Evolutionary conservation across 202 grass and related monocot genomes (phyloP).

Genomic region (Dendrocalamus latiflorus): DNA sequence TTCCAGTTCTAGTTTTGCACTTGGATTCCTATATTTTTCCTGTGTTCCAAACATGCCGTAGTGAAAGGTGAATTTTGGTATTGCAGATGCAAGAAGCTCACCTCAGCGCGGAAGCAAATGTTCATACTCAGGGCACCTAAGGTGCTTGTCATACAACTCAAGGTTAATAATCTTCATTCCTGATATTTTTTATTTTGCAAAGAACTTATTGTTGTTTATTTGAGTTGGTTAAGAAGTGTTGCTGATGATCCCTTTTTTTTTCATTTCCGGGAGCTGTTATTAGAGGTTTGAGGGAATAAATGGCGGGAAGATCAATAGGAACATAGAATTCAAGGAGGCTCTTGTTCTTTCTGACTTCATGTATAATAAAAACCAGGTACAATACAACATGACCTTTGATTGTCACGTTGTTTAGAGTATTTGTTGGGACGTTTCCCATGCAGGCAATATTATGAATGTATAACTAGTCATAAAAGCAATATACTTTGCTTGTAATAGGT

Average conservation of each 20-base stretch:
- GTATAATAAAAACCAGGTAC: slow-evolving; percentile 71
- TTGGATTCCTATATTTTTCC: not conserved
- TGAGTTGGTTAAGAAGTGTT: slow-evolving; percentile 16
- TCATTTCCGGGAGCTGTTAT: not conserved
- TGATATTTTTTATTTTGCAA: slow-evolving; percentile 1
- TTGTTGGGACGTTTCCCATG: not conserved
- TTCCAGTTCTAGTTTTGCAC: not conserved
- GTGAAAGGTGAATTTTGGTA: slow-evolving; percentile 15
- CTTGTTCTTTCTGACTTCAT: slow-evolving; percentile 87
- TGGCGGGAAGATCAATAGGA: slow-evolving; percentile 92
- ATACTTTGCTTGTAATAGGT: slow-evolving; percentile 1
- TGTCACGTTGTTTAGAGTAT: slow-evolving; percentile 8
- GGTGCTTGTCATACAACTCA: slow-evolving; percentile 97
- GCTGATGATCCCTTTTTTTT: slow-evolving; percentile 19
- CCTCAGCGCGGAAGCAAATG: slow-evolving; percentile 89
- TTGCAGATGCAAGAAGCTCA: slow-evolving; percentile 88
- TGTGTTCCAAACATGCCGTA: not conserved
- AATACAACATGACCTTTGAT: slow-evolving; percentile 21
- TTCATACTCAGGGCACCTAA: slow-evolving; percentile 82
- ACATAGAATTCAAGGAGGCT: slow-evolving; percentile 82
- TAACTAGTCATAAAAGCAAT: slow-evolving; percentile 4
- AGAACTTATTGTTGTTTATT: slow-evolving; percentile 15
- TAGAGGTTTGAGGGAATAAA: slow-evolving; percentile 95
- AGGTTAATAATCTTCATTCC: slow-evolving; percentile 42
- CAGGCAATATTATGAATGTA: not conserved